Evolutionary conservation across 140 eudicot genomes (phyloP), one percentile per base, ranked within the genome.

Genomic region (Ambrosia hybrid): DNA sequence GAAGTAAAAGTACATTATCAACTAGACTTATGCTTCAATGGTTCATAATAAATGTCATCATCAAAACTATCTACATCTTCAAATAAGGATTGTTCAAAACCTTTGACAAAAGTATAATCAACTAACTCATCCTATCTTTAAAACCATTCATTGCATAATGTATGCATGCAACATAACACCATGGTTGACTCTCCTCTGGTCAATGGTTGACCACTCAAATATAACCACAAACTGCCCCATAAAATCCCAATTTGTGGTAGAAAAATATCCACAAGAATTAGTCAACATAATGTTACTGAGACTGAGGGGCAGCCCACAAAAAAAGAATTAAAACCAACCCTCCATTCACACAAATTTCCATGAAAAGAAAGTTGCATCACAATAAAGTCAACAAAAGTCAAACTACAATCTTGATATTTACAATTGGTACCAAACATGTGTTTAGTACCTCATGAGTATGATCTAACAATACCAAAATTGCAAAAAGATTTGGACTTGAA

Each of bases 401-500:
- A 61, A 34, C 75, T 65, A 65, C 52, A 73, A 73, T 79, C 66
- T 73, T 79, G 56, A 73, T 73, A 78, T 78, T 34, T 78, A 61
- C 78, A 73, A 46, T 3, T n/a, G 2, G 26, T 64, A 39, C 21
- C 46, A 64, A 37, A 74, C 68, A n/a, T 9, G 43, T 48, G 55
- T 53, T 11, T 65, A 37, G 56, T 43, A 62, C 48, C 33, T 85
- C 82, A 93, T 6, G 97, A 84, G 80, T 90, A 90, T 11, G 99
- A 90, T 66, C 94, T 86, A 66, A 90, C 95, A 67, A 86, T 83
- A 14, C 99, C 92, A 55, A 94, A 94, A 73, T 90, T 94, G 72
- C 94, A 81, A 67, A 94, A 94, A 0, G 96, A 90, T 70, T 89
- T 84, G 3, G 99, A 86, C 83, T 94, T 94, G 61, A 94, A 94